phyloP scores from a whole-genome alignment of 2,329 filamentous ascomycete genomes.

The Nemania sp. region DNA sequence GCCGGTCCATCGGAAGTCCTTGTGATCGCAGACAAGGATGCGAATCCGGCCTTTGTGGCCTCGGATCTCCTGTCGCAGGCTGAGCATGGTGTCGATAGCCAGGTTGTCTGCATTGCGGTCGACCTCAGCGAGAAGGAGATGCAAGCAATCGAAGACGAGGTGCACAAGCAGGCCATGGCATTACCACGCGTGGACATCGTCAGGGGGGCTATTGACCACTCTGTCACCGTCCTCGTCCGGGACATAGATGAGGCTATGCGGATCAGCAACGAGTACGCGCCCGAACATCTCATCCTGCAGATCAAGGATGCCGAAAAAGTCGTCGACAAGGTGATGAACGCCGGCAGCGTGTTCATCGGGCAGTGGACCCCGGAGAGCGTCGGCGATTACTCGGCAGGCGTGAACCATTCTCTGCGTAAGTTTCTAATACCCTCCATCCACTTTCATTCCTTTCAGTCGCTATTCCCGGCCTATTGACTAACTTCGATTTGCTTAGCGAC shows the following conservation, averaged over 20 bases:
- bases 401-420: slow-evolving; percentile 96
- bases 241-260: slow-evolving; percentile 73
- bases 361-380: slow-evolving; percentile 97
- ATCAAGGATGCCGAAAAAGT: slow-evolving; percentile 73
- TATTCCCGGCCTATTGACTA: background rate
- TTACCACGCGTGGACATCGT: slow-evolving; percentile 93
- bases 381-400: slow-evolving; percentile 95
- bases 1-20: slow-evolving; percentile 95
- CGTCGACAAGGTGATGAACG: slow-evolving; percentile 83
- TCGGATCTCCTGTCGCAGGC: slow-evolving; percentile 94
- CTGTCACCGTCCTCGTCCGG: slow-evolving; percentile 78
- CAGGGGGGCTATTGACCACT: slow-evolving; percentile 85
- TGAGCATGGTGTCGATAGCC: slow-evolving; percentile 94
- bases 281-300: slow-evolving; percentile 94
- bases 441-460: background rate
- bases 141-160: slow-evolving; percentile 83
- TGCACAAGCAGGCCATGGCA: slow-evolving; percentile 83
- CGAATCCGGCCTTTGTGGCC: slow-evolving; percentile 93
- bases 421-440: slow-evolving; percentile 34
- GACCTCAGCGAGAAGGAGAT: slow-evolving; percentile 74
- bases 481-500: slow-evolving; percentile 64
- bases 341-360: slow-evolving; percentile 93
- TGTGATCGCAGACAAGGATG: slow-evolving; percentile 86
- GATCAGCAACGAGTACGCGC: slow-evolving; percentile 91
- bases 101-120: slow-evolving; percentile 88